Percentiles rank a stretch among this genome's conserved stretches.
Conservation (phyloP, 164 flowering plant species). For the Vitis cinerea region DNA sequence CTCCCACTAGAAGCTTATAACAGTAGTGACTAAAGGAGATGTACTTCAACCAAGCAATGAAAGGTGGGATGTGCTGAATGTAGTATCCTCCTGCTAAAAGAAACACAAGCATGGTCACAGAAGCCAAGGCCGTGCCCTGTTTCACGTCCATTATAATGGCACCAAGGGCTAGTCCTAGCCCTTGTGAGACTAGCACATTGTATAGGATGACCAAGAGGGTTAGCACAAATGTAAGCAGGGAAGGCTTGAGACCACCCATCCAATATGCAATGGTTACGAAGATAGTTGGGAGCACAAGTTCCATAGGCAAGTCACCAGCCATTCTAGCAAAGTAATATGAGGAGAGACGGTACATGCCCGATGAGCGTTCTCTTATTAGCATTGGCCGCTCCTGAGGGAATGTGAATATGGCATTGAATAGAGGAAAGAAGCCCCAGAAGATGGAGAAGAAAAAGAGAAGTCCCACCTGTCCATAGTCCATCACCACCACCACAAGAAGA, state of each 20-base stretch:
- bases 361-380: constrained; percentile 73
- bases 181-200: constrained; percentile 85
- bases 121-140: constrained; percentile 72
- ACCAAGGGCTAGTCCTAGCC: constrained; percentile 84
- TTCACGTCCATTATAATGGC: constrained; percentile 89
- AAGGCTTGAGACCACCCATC: constrained; percentile 90
- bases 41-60: constrained; percentile 85
- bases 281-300: constrained; percentile 79
- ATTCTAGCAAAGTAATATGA: constrained; percentile 78
- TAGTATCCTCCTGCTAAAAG: constrained; percentile 89
- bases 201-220: constrained; percentile 65
- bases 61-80: constrained; percentile 71
- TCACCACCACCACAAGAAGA: too few species aligned
- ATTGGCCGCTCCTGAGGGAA: constrained; percentile 88
- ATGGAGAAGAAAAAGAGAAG: constrained; percentile 89
- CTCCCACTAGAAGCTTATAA: constrained; percentile 80
- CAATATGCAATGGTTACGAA: constrained; percentile 67
- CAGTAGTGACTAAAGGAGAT: constrained; percentile 79
- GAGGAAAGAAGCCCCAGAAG: constrained; percentile 95
- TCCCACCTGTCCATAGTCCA: constrained; percentile 54
- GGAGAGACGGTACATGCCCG: constrained; percentile 89
- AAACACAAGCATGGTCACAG: constrained; percentile 82
- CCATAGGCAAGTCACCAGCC: constrained; percentile 89
- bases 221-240: constrained; percentile 38
- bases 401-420: constrained; percentile 78